Conservation (phyloP, 805 yeast genomes). For the Debaryomyces prosopidis region DNA sequence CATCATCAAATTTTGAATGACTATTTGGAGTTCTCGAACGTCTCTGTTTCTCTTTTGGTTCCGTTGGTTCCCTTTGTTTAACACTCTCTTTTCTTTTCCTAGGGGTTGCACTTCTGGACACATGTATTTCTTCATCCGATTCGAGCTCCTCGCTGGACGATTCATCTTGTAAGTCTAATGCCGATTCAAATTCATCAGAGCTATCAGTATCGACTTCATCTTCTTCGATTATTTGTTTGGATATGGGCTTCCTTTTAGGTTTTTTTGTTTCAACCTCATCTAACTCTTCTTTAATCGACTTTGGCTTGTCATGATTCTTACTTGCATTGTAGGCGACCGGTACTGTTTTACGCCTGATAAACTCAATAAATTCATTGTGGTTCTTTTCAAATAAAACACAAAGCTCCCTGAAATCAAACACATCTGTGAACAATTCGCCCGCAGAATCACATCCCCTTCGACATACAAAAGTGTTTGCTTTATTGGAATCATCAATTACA, state of each 20-base stretch:
- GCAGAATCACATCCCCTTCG: constrained; percentile 41
- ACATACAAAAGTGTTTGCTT: constrained; percentile 36
- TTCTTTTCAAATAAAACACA: constrained; percentile 19
- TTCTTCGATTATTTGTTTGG: constrained; percentile 2
- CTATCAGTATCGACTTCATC: constrained; percentile 7
- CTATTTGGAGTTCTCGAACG: neutral
- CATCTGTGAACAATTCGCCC: constrained; percentile 32
- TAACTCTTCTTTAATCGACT: constrained; percentile 7
- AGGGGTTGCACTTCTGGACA: neutral
- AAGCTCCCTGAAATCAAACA: constrained; percentile 41
- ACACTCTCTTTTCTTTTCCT: constrained; percentile 8
- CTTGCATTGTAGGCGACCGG: constrained; percentile 21
- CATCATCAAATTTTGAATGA: constrained; percentile 7
- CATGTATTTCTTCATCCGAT: neutral
- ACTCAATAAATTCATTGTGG: constrained; percentile 29
- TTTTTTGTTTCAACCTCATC: constrained; percentile 6
- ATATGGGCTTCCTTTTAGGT: constrained; percentile 5
- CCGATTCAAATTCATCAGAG: constrained; percentile 1
- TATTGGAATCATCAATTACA: constrained; percentile 34
- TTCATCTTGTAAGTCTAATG: neutral
- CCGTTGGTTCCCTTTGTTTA: constrained; percentile 7
- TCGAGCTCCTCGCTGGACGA: neutral
- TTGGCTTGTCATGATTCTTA: constrained; percentile 1
- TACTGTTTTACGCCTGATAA: constrained; percentile 26
- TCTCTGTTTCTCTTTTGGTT: neutral